Conservation (phyloP, 345 rosid genomes). For the Bruguiera sexangula region DNA sequence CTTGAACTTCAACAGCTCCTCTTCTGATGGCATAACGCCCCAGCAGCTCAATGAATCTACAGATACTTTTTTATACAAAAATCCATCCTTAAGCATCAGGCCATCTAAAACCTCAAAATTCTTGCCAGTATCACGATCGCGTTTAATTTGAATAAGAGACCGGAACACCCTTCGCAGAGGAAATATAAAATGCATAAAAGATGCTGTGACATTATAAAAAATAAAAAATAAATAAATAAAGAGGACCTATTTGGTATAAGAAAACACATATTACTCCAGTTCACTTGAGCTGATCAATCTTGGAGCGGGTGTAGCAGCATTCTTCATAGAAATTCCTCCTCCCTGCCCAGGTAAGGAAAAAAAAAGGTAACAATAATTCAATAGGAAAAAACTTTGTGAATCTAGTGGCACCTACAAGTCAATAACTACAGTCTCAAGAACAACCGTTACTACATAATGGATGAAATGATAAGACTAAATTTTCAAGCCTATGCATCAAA, state of each 20-base stretch:
- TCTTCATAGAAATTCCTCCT: constrained; percentile 59
- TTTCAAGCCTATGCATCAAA: too few species aligned
- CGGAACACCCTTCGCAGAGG: constrained; percentile 65
- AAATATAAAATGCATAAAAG: constrained; percentile 6
- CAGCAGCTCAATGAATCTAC: constrained; percentile 66
- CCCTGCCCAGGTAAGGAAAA: constrained; percentile 49
- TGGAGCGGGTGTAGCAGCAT: constrained; percentile 58
- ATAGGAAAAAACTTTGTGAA: background rate
- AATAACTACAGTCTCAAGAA: too few species aligned
- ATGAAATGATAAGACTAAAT: too few species aligned
- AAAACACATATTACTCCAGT: constrained; percentile 63
- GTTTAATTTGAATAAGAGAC: constrained; percentile 71
- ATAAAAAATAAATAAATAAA: background rate
- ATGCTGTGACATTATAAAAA: background rate
- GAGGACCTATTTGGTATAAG: constrained; percentile 9
- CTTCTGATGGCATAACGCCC: constrained; percentile 69
- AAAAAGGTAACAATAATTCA: background rate
- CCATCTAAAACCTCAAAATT: constrained; percentile 73
- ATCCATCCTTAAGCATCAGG: constrained; percentile 89
- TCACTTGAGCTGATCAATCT: constrained; percentile 84
- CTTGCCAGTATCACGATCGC: constrained; percentile 78
- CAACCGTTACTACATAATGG: too few species aligned
- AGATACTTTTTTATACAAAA: constrained; percentile 68
- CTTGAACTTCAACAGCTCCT: constrained; percentile 74
- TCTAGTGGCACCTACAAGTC: background rate